A percentile compares a stretch with the other conserved stretches of the same genome.
Conservation (phyloP, 2,329 filamentous ascomycete genomes). For the Nothopassalora personata region DNA sequence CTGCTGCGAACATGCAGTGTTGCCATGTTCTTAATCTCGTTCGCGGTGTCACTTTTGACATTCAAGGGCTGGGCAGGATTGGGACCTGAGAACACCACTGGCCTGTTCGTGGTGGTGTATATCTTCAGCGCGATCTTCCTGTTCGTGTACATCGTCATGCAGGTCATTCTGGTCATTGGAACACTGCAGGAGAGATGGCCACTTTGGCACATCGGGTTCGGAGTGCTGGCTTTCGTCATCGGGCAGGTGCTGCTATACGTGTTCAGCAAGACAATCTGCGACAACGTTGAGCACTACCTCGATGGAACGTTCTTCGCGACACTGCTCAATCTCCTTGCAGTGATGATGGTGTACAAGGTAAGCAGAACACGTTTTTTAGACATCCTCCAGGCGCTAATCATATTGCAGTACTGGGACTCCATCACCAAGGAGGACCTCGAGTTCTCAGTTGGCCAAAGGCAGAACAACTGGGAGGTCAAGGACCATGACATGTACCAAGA, state of each 20-base stretch:
- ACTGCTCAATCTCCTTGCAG: constrained; percentile 83
- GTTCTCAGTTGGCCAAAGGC: constrained; percentile 90
- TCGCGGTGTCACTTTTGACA: constrained; percentile 81
- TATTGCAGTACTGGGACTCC: constrained; percentile 86
- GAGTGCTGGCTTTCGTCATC: constrained; percentile 81
- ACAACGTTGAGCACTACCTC: constrained; percentile 79
- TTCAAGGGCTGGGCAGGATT: constrained; percentile 90
- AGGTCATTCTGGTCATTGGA: constrained; percentile 79
- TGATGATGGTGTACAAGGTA: constrained; percentile 99
- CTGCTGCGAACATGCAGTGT: constrained; percentile 73
- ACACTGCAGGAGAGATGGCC: constrained; percentile 96
- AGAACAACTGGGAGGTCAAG: constrained; percentile 98
- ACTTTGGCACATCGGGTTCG: constrained; percentile 83
- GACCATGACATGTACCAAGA: constrained; percentile 76
- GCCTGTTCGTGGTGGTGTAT: constrained; percentile 87
- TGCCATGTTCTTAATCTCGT: constrained; percentile 78
- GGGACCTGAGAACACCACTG: constrained; percentile 76
- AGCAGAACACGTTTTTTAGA: constrained; percentile 19
- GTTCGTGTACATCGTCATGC: constrained; percentile 78
- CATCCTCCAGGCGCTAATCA: neutral
- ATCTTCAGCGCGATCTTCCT: constrained; percentile 83
- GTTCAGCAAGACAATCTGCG: constrained; percentile 79
- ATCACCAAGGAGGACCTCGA: constrained; percentile 98
- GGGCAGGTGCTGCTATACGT: constrained; percentile 92
- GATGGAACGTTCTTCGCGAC: constrained; percentile 94